Conservation (phyloP, 371 early-diverging fungal genomes). For the Batkoa obscura region DNA sequence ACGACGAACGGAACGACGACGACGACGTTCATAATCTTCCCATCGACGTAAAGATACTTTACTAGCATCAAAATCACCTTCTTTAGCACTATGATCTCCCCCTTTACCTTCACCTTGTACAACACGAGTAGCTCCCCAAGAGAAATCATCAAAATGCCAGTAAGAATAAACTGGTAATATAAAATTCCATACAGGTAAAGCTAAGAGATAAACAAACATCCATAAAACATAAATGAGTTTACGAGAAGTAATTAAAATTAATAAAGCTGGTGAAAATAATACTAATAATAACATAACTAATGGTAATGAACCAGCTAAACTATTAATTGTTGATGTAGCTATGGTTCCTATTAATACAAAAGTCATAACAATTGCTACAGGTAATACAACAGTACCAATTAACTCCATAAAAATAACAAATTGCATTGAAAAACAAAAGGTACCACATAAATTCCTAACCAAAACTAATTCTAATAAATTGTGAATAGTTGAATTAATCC, state of each 20-base stretch:
- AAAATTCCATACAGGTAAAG: slow-evolving; percentile 91
- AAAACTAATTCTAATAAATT: slow-evolving; percentile 64
- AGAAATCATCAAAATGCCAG: slow-evolving; percentile 99
- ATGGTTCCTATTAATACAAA: slow-evolving; percentile 25
- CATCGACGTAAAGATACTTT: slow-evolving; percentile 59
- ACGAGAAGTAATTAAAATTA: slow-evolving; percentile 79
- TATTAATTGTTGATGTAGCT: slow-evolving; percentile 14
- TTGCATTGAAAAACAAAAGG: slow-evolving; percentile 78
- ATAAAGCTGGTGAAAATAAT: slow-evolving; percentile 65
- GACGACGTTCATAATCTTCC: slow-evolving; percentile 69
- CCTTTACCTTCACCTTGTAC: slow-evolving; percentile 70
- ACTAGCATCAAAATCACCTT: slow-evolving; percentile 50
- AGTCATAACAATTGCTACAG: slow-evolving; percentile 63
- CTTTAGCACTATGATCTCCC: slow-evolving; percentile 52
- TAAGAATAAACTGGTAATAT: slow-evolving; percentile 88
- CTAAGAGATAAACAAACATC: slow-evolving; percentile 77
- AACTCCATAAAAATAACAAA: slow-evolving; percentile 76
- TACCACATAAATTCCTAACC: slow-evolving; percentile 69
- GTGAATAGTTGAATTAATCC: slow-evolving; percentile 82
- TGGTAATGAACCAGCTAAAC: slow-evolving; percentile 32
- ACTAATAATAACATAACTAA: slow-evolving; percentile 42
- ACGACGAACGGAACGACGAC: slow-evolving; percentile 33
- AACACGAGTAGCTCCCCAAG: slow-evolving; percentile 91
- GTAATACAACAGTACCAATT: slow-evolving; percentile 62
- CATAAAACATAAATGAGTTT: slow-evolving; percentile 74